Percentiles rank a stretch among this genome's conserved stretches.
These are phyloP conservation scores for Glaciozyma antarctica DNA, from an alignment of 768 basidiomycete species.

Conservation along the genomic window DNA sequence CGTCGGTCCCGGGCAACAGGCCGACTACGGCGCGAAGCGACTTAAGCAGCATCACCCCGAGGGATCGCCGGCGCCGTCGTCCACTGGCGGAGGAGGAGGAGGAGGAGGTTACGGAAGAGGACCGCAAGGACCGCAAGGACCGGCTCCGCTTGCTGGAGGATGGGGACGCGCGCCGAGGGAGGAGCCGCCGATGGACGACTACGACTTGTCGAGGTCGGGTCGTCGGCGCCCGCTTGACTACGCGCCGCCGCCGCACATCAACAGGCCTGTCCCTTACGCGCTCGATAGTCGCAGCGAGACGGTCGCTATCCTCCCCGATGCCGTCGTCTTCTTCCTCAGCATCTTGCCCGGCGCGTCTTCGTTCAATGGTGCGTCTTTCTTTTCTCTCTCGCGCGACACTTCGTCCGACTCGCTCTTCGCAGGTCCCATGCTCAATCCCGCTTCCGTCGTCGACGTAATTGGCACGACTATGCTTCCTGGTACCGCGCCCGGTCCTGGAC, in stretches of 20 bases:
- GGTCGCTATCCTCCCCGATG: constrained; percentile 42
- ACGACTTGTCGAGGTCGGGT: not conserved
- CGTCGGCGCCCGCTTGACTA: not conserved
- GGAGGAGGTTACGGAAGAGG: not conserved
- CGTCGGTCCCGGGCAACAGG: not conserved
- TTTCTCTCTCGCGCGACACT: not conserved
- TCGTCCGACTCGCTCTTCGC: too few relatives aligned
- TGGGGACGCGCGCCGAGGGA: not conserved
- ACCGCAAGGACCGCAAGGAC: not conserved
- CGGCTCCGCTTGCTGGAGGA: not conserved
- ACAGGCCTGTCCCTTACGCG: constrained; percentile 42
- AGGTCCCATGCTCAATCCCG: constrained; percentile 26
- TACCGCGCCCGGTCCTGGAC: constrained; percentile 24
- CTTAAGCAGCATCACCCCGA: constrained; percentile 2
- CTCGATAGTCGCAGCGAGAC: constrained; percentile 37
- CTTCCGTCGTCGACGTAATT: constrained; percentile 29
- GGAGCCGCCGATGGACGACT: not conserved
- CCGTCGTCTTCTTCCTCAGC: constrained; percentile 70
- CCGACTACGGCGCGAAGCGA: not conserved
- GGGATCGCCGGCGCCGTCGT: constrained; percentile 5
- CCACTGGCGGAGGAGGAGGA: not conserved
- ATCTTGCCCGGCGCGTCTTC: constrained; percentile 58
- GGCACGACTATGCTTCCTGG: constrained; percentile 28
- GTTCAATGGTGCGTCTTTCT: constrained; percentile 62
- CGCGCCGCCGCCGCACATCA: constrained; percentile 29